phyloP scores from a whole-genome alignment of 1,284 basidiomycete genomes.

The Spongispora temasekensis region DNA sequence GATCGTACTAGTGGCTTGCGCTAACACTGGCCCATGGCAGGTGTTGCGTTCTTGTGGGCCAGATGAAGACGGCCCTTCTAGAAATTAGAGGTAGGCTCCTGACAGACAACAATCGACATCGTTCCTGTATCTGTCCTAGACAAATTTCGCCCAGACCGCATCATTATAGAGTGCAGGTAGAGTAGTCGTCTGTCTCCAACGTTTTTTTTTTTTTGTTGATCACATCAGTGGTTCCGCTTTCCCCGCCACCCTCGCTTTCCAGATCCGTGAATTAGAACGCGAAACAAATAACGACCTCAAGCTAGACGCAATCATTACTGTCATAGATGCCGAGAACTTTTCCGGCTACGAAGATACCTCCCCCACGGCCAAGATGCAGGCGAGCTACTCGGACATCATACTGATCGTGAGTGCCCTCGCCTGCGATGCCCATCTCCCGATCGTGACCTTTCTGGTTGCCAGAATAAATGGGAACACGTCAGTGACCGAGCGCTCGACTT shows the following conservation, averaged over 20 bases:
- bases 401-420: conserved; percentile 61
- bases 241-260: conserved; percentile 88
- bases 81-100: conserved; percentile 72
- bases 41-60: conserved; percentile 90
- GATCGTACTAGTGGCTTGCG: too few species aligned
- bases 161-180: conserved; percentile 91
- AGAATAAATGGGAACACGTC: conserved; percentile 89
- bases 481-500: conserved; percentile 76
- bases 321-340: conserved; percentile 90
- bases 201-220: conserved; percentile 4
- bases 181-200: too few species aligned
- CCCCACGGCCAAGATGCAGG: conserved; percentile 88
- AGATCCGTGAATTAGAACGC: conserved; percentile 84
- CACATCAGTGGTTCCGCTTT: conserved; percentile 76
- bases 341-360: conserved; percentile 87
- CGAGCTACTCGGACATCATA: conserved; percentile 89
- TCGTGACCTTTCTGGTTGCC: conserved; percentile 5
- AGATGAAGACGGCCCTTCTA: conserved; percentile 85
- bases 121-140: conserved; percentile 44
- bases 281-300: conserved; percentile 75
- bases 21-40: too few species aligned
- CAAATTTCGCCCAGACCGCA: conserved; percentile 80
- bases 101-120: neutral
- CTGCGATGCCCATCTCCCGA: conserved; percentile 4
- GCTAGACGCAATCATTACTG: conserved; percentile 87